Evolutionary conservation across 805 yeast genomes (phyloP).

Genomic region (Yarrowia porcina): DNA sequence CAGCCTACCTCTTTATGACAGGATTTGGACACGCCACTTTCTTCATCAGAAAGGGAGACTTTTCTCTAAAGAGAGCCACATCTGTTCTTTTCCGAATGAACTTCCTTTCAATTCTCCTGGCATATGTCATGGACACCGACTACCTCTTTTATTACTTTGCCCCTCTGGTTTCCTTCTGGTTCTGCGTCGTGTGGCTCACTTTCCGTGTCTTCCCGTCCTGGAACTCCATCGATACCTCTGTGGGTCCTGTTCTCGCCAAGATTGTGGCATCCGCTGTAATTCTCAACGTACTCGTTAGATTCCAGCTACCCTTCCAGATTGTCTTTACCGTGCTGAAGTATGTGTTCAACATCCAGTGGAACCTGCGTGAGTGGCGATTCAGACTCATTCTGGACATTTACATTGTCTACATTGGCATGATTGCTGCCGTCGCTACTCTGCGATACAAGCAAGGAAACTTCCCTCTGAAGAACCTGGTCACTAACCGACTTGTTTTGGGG

Average conservation of each 20-base stretch:
- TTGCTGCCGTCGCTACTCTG: slow-evolving; percentile 29
- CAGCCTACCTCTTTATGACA: slow-evolving; percentile 33
- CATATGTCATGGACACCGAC: slow-evolving; percentile 33
- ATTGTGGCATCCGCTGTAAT: slow-evolving; percentile 27
- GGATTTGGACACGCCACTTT: slow-evolving; percentile 33
- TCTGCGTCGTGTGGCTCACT: slow-evolving; percentile 31
- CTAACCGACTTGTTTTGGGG: not conserved
- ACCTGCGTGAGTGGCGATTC: slow-evolving; percentile 33
- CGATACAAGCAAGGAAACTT: slow-evolving; percentile 6
- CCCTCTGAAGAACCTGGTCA: slow-evolving; percentile 6
- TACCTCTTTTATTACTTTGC: slow-evolving; percentile 33
- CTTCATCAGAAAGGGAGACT: slow-evolving; percentile 32
- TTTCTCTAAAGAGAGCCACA: slow-evolving; percentile 31
- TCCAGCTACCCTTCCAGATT: slow-evolving; percentile 29
- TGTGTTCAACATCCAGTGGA: slow-evolving; percentile 32
- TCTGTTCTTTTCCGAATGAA: slow-evolving; percentile 32
- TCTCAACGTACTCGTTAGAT: slow-evolving; percentile 27
- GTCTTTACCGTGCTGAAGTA: slow-evolving; percentile 29
- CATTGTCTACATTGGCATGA: slow-evolving; percentile 33
- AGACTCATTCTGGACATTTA: slow-evolving; percentile 31
- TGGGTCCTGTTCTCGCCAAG: slow-evolving; percentile 27
- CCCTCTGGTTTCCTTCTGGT: slow-evolving; percentile 33
- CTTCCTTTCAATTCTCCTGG: slow-evolving; percentile 30
- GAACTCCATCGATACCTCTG: slow-evolving; percentile 29
- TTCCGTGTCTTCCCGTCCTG: slow-evolving; percentile 28